These are phyloP conservation scores for Puccinia hordei DNA, from an alignment of 1,284 basidiomycete genomes.

Conservation along the genomic window DNA sequence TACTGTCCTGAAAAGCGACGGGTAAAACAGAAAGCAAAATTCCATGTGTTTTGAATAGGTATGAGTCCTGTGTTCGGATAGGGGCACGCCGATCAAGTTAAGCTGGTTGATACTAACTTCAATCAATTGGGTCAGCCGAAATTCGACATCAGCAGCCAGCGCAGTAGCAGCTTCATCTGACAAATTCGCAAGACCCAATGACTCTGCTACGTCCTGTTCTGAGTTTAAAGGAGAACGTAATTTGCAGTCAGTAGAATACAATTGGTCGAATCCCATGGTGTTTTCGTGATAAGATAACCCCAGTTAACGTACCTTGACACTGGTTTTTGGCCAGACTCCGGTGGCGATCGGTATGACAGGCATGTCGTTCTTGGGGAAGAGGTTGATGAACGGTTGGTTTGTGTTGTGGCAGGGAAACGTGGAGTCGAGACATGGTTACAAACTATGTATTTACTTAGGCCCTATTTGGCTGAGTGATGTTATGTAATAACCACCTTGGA, in stretches of 20 bases:
- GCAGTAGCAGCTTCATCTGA: slow-evolving; percentile 78
- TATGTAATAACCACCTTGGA: too few species aligned
- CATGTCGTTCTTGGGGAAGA: too few species aligned
- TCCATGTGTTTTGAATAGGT: neutral
- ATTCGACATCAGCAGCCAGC: slow-evolving; percentile 94
- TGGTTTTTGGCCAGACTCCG: slow-evolving; percentile 48
- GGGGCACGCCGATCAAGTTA: neutral
- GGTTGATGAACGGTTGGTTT: neutral
- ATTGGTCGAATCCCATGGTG: too few species aligned
- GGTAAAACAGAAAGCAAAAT: neutral
- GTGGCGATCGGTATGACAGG: slow-evolving; percentile 43
- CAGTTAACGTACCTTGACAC: slow-evolving; percentile 32
- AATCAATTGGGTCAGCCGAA: slow-evolving; percentile 87
- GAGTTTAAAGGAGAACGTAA: slow-evolving; percentile 6
- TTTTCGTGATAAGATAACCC: neutral
- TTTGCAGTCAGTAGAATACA: neutral
- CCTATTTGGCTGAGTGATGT: too few species aligned
- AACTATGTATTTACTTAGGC: too few species aligned
- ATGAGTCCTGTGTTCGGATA: neutral
- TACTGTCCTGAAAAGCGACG: slow-evolving; percentile 71
- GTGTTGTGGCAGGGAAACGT: too few species aligned
- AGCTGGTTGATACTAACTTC: slow-evolving; percentile 65
- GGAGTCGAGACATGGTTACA: too few species aligned
- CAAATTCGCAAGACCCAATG: slow-evolving; percentile 76
- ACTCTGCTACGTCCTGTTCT: slow-evolving; percentile 84